Conservation (phyloP, 805 yeast genomes). For the Saccharomyces kudriavzevii region DNA sequence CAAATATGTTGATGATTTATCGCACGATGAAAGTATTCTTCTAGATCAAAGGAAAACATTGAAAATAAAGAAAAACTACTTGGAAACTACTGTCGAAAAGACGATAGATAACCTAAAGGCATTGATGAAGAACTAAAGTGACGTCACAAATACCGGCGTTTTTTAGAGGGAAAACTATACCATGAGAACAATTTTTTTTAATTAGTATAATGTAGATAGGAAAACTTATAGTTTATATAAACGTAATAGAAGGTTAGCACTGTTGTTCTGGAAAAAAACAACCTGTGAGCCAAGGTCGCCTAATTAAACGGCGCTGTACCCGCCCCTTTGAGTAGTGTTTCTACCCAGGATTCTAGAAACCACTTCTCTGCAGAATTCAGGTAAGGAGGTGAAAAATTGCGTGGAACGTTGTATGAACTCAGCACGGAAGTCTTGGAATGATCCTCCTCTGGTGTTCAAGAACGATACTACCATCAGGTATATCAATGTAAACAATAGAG, state of each 20-base stretch:
- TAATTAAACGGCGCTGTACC: conserved; percentile 82
- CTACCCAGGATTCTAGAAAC: conserved; percentile 58
- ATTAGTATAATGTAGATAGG: conserved; percentile 5
- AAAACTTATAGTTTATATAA: background rate
- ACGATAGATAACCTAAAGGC: conserved; percentile 57
- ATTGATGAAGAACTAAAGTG: conserved; percentile 21
- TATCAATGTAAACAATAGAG: conserved; percentile 61
- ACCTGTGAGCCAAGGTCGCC: background rate
- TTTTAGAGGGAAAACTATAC: background rate
- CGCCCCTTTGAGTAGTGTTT: conserved; percentile 52
- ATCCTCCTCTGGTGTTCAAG: conserved; percentile 60
- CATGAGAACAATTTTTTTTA: background rate
- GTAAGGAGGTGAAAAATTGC: conserved; percentile 51
- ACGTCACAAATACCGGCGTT: background rate
- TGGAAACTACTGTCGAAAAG: conserved; percentile 69
- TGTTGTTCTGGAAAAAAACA: background rate
- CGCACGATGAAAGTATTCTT: conserved; percentile 44
- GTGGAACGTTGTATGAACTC: conserved; percentile 64
- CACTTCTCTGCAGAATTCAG: conserved; percentile 61
- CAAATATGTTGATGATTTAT: conserved; percentile 43
- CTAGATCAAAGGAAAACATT: conserved; percentile 54
- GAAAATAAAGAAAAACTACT: conserved; percentile 59
- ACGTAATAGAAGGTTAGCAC: background rate
- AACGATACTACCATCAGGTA: conserved; percentile 66
- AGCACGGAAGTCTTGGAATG: conserved; percentile 60